Evolutionary conservation across 805 yeast species (phyloP).

Genomic region (Tetrapisispora arboricola): DNA sequence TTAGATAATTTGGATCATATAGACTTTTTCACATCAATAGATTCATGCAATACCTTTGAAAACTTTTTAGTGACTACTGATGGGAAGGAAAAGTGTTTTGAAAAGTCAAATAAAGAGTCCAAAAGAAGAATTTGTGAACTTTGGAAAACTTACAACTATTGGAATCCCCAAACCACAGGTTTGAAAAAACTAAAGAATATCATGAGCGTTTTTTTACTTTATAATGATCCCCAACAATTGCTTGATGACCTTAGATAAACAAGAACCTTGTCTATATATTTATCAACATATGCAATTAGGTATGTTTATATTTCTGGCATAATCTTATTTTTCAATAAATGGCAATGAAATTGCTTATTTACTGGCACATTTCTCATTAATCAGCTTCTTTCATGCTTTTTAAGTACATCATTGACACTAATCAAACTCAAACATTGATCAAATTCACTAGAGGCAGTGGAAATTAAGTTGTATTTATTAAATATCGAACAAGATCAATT

Average conservation of each 20-base stretch:
- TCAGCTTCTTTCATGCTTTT: too few species aligned
- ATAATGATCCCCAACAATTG: conserved; percentile 15
- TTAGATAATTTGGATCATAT: conserved; percentile 4
- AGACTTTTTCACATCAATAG: neutral
- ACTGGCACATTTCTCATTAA: too few species aligned
- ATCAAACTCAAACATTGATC: too few species aligned
- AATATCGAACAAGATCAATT: too few species aligned
- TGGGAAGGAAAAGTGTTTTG: conserved; percentile 5
- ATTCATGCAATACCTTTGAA: neutral
- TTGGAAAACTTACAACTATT: conserved; percentile 22
- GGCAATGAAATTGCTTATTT: too few species aligned
- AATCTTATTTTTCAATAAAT: neutral
- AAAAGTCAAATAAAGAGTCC: conserved; percentile 17
- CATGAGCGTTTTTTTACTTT: conserved; percentile 24
- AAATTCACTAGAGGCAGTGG: too few species aligned
- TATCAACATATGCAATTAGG: neutral
- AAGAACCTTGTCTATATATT: neutral
- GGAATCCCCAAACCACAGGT: conserved; percentile 29
- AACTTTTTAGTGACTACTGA: neutral
- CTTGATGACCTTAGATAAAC: conserved; percentile 11
- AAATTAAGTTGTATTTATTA: too few species aligned
- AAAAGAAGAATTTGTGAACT: conserved; percentile 14
- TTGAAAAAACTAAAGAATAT: conserved; percentile 22
- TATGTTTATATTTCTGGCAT: neutral
- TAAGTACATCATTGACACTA: too few species aligned